phyloP scores from a whole-genome alignment of 805 yeast species.

The Trichomonascus vanleenenianus region DNA sequence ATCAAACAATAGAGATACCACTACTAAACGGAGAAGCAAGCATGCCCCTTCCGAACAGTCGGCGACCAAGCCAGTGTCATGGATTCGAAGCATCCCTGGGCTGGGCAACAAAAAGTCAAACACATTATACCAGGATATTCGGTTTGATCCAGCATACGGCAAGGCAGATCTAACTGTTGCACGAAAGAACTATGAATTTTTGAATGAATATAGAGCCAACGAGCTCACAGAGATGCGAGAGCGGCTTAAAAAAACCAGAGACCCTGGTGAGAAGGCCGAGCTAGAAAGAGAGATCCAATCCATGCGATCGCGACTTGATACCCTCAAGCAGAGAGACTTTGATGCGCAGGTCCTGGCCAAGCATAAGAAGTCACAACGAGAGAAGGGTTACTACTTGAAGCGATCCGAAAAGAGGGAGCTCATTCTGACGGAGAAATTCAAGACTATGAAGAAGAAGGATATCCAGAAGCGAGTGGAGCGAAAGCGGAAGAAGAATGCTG shows the following conservation, averaged over 20 bases:
- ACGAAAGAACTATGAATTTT: conserved; percentile 72
- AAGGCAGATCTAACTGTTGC: conserved; percentile 62
- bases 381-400: conserved; percentile 44
- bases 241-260: conserved; percentile 38
- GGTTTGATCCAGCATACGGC: conserved; percentile 89
- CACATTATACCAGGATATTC: conserved; percentile 63
- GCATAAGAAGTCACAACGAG: conserved; percentile 74
- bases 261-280: conserved; percentile 35
- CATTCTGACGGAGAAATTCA: conserved; percentile 29
- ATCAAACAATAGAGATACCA: conserved; percentile 1
- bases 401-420: conserved; percentile 31
- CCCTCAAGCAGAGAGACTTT: conserved; percentile 66
- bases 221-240: conserved; percentile 59
- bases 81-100: conserved; percentile 58
- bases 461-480: conserved; percentile 27
- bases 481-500: conserved; percentile 30
- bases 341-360: conserved; percentile 58
- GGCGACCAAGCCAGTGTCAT: conserved; percentile 61
- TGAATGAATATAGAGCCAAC: conserved; percentile 74
- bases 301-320: conserved; percentile 39
- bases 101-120: conserved; percentile 23
- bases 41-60: conserved; percentile 86
- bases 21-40: conserved; percentile 41
- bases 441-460: conserved; percentile 31
- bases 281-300: conserved; percentile 28